phyloP scores from a whole-genome alignment of 2,329 filamentous ascomycete species.

The Venturia effusa region DNA sequence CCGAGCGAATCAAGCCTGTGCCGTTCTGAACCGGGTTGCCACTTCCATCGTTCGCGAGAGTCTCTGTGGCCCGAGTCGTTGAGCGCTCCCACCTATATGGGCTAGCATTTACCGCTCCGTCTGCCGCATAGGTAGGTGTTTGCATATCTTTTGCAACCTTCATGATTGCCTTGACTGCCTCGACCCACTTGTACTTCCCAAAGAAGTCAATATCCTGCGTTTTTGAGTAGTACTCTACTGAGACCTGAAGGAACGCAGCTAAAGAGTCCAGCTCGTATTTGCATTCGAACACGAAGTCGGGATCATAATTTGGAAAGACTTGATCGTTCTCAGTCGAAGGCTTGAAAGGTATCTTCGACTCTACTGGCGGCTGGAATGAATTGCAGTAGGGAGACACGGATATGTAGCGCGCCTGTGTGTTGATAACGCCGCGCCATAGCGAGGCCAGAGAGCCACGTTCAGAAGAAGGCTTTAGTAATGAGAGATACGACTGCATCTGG shows the following conservation, averaged over 20 bases:
- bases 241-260: constrained; percentile 40
- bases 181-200: constrained; percentile 35
- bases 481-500: constrained; percentile 60
- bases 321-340: constrained; percentile 31
- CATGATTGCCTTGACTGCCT: constrained; percentile 34
- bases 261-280: constrained; percentile 44
- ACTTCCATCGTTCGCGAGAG: constrained; percentile 41
- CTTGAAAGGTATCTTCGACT: constrained; percentile 31
- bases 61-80: constrained; percentile 36
- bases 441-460: constrained; percentile 51
- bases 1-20: constrained; percentile 38
- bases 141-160: constrained; percentile 36
- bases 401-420: constrained; percentile 59
- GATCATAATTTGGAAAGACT: constrained; percentile 33
- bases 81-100: constrained; percentile 36
- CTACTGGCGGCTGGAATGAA: constrained; percentile 40
- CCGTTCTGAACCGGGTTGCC: constrained; percentile 39
- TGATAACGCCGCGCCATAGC: constrained; percentile 60
- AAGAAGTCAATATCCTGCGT: constrained; percentile 40
- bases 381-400: constrained; percentile 46
- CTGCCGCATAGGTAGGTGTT: constrained; percentile 35
- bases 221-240: constrained; percentile 37
- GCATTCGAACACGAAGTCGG: constrained; percentile 38
- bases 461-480: constrained; percentile 45
- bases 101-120: constrained; percentile 33